phyloP scores from a whole-genome alignment of 805 yeast species.

The Cyberlindnera galapagoensis region DNA sequence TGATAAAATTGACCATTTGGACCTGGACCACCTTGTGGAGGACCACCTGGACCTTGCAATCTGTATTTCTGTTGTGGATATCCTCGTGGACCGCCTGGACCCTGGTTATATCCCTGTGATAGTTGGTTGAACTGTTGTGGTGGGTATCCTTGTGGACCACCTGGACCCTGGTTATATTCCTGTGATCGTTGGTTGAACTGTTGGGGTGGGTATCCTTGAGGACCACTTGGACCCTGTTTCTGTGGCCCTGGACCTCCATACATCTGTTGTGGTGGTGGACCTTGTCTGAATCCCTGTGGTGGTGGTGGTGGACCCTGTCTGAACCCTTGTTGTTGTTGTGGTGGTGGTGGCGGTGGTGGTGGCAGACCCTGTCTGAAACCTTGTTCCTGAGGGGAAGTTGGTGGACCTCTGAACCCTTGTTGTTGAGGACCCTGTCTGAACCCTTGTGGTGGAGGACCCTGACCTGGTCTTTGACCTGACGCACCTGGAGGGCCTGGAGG shows the following conservation, averaged over 20 bases:
- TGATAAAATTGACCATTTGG: too few relatives aligned
- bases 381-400: slow-evolving; percentile 1
- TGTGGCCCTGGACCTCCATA: neutral
- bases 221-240: slow-evolving; percentile 2
- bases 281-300: slow-evolving; percentile 2
- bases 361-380: neutral
- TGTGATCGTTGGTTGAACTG: slow-evolving; percentile 1
- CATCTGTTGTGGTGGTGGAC: slow-evolving; percentile 1
- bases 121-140: slow-evolving; percentile 1
- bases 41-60: too few relatives aligned
- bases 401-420: slow-evolving; percentile 1
- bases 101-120: slow-evolving; percentile 1
- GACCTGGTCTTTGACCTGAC: neutral
- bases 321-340: slow-evolving; percentile 2
- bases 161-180: slow-evolving; percentile 1
- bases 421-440: slow-evolving; percentile 2
- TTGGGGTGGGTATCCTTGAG: slow-evolving; percentile 2
- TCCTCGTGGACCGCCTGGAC: slow-evolving; percentile 1
- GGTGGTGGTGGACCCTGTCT: slow-evolving; percentile 4
- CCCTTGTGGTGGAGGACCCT: neutral
- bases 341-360: slow-evolving; percentile 1
- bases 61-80: neutral
- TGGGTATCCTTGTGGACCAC: slow-evolving; percentile 2
- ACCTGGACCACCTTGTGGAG: slow-evolving; percentile 2
- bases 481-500: neutral